A percentile compares a stretch with the other conserved stretches of the same genome.
phyloP scores from a whole-genome alignment of 1,284 basidiomycete genomes.

The Mycena citricolor region DNA sequence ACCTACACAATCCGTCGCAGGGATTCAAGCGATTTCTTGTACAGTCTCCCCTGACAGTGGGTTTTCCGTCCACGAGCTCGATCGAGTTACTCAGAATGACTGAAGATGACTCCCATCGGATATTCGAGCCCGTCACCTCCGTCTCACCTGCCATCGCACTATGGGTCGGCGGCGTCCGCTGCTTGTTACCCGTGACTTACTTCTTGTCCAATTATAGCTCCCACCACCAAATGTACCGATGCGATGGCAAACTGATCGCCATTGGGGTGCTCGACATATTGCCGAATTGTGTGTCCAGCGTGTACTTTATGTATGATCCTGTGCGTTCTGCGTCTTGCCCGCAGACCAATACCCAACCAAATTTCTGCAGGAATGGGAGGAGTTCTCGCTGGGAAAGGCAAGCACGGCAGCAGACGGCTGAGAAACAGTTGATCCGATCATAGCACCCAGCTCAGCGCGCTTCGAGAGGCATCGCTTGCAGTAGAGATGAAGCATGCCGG shows the following conservation, averaged over 20 bases:
- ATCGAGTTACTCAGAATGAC: not conserved
- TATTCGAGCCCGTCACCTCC: slow-evolving; percentile 53
- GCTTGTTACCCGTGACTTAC: not conserved
- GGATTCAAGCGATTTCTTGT: slow-evolving; percentile 80
- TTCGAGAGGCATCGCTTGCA: slow-evolving; percentile 76
- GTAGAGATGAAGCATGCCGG: slow-evolving; percentile 77
- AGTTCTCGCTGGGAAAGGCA: slow-evolving; percentile 83
- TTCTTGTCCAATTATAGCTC: slow-evolving; percentile 35
- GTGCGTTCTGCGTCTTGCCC: slow-evolving; percentile 1
- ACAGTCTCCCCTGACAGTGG: slow-evolving; percentile 71
- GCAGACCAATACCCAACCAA: not conserved
- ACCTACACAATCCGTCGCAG: slow-evolving; percentile 48
- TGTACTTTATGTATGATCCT: slow-evolving; percentile 91
- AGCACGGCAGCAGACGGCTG: slow-evolving; percentile 2
- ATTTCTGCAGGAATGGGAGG: slow-evolving; percentile 58
- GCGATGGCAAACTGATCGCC: slow-evolving; percentile 83
- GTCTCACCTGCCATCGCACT: slow-evolving; percentile 62
- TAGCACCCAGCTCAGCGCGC: slow-evolving; percentile 66
- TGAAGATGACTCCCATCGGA: slow-evolving; percentile 42
- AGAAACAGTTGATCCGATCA: slow-evolving; percentile 10
- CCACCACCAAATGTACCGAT: slow-evolving; percentile 82
- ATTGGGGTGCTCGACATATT: slow-evolving; percentile 92
- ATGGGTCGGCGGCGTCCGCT: slow-evolving; percentile 45
- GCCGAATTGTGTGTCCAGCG: slow-evolving; percentile 87
- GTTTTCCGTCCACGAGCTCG: slow-evolving; percentile 24